phyloP scores from a whole-genome alignment of 139 green algal species.

The Coelastrella sp. region DNA sequence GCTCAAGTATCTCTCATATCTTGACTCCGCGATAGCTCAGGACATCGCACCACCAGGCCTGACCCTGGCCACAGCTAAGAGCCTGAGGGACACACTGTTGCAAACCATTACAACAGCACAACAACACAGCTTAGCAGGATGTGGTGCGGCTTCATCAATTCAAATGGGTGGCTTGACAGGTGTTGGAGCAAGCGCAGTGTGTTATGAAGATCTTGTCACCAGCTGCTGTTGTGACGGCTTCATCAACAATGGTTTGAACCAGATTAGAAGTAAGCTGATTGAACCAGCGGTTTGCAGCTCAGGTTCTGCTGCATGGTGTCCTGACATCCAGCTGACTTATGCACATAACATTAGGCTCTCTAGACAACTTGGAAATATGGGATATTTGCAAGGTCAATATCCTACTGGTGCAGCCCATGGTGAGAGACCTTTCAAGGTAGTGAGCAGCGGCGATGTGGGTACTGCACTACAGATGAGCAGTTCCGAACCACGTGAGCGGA shows the following conservation, averaged over 20 bases:
- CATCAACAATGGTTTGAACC: neutral
- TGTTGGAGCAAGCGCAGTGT: neutral
- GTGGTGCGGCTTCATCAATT: neutral
- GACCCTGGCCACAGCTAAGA: neutral
- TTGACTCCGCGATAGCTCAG: neutral
- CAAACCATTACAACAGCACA: constrained; percentile 5
- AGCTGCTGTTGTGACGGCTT: neutral
- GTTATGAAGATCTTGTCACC: constrained; percentile 5
- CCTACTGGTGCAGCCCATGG: no score
- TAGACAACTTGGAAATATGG: no score
- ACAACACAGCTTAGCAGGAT: neutral
- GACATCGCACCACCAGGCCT: neutral
- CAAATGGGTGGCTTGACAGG: neutral
- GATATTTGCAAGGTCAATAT: no score
- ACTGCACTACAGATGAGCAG: no score
- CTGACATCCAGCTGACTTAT: no score
- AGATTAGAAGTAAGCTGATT: neutral
- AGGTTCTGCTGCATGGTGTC: no score
- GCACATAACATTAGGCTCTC: no score
- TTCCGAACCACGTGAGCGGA: no score
- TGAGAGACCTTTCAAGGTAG: no score
- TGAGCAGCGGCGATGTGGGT: no score
- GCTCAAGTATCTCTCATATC: neutral
- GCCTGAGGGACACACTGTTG: neutral
- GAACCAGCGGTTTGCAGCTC: neutral